Conservation (phyloP, 805 yeast species). For the Scheffersomyces coipomensis region DNA sequence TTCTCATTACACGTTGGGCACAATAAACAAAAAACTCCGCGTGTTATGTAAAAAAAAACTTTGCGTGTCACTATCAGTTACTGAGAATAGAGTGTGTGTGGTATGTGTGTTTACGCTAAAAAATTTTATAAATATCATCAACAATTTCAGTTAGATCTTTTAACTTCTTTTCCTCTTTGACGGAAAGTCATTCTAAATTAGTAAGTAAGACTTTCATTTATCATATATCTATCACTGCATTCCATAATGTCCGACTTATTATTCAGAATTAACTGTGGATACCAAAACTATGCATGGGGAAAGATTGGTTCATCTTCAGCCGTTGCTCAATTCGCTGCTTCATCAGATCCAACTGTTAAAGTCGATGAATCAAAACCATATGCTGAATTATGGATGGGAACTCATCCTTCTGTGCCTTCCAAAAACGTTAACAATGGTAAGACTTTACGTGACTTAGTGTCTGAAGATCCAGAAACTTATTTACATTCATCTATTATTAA, state of each 20-base stretch:
- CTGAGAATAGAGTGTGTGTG: no score
- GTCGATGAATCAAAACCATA: slow-evolving; percentile 81
- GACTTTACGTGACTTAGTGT: slow-evolving; percentile 66
- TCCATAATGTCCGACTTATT: slow-evolving; percentile 22
- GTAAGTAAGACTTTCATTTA: no score
- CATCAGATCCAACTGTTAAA: slow-evolving; percentile 57
- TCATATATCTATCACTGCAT: no score
- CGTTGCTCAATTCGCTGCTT: slow-evolving; percentile 83
- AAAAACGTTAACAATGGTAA: slow-evolving; percentile 51
- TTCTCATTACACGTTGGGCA: no score
- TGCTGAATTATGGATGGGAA: slow-evolving; percentile 99
- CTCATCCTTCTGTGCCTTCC: slow-evolving; percentile 92
- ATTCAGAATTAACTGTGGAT: slow-evolving; percentile 52
- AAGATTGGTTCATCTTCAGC: slow-evolving; percentile 82
- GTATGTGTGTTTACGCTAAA: no score
- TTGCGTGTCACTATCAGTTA: no score
- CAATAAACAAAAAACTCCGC: no score
- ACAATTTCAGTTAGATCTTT: no score
- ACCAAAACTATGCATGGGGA: slow-evolving; percentile 85
- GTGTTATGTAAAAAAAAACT: no score
- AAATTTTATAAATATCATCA: no score
- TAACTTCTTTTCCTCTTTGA: background rate
- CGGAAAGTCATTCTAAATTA: background rate
- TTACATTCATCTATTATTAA: slow-evolving; percentile 59
- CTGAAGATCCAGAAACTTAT: slow-evolving; percentile 52